Conservation (phyloP, 2,329 filamentous ascomycete species). For the Phyllosticta paracitricarpa region DNA sequence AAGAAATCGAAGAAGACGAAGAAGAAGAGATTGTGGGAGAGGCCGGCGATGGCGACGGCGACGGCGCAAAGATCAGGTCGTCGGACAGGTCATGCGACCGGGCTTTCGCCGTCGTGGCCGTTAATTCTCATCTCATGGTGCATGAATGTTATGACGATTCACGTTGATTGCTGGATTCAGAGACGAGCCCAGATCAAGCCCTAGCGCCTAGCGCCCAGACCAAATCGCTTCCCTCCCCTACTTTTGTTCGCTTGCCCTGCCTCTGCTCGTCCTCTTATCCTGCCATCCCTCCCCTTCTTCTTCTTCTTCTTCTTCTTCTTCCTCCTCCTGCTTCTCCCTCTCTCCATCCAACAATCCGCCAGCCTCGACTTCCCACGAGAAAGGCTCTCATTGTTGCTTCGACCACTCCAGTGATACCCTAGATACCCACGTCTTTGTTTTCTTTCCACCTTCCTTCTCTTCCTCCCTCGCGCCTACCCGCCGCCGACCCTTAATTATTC, state of each 20-base stretch:
- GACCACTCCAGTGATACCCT: conserved; percentile 3
- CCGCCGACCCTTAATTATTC: background rate
- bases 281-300: background rate
- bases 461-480: background rate
- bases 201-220: conserved; percentile 3
- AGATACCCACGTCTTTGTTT: conserved; percentile 6
- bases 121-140: background rate
- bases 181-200: conserved; percentile 7
- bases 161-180: conserved; percentile 10
- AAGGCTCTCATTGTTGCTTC: conserved; percentile 5
- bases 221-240: conserved; percentile 6
- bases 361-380: background rate
- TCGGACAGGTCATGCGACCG: no score
- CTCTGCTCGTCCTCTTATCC: conserved; percentile 1
- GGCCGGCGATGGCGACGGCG: no score
- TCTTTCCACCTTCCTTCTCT: background rate
- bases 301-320: background rate
- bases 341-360: background rate
- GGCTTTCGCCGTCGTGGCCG: background rate
- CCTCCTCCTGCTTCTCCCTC: conserved; percentile 1
- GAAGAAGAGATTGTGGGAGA: no score
- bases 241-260: conserved; percentile 2
- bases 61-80: no score
- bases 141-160: conserved; percentile 10
- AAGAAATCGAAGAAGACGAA: no score